A percentile compares a stretch with the other conserved stretches of the same genome.
phyloP scores from a whole-genome alignment of 148 eudicot genomes.

The Chenopodium suecicum region DNA sequence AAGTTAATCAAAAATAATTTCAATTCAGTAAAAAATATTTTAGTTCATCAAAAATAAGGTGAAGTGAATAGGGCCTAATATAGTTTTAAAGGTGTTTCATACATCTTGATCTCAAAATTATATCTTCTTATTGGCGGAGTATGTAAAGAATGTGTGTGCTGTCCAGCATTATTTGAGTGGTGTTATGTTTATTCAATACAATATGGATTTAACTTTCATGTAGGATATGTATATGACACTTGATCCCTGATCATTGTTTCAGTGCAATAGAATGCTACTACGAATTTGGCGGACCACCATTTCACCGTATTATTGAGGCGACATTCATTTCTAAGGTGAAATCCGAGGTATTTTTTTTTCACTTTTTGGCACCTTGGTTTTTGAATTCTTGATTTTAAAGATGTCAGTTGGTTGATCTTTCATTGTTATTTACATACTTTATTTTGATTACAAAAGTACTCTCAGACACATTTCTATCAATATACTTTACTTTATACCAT shows the following conservation, averaged over 20 bases:
- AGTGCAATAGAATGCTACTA: conserved; percentile 69
- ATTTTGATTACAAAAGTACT: too few relatives aligned
- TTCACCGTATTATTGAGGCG: conserved; percentile 48
- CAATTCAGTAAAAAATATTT: too few relatives aligned
- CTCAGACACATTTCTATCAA: too few relatives aligned
- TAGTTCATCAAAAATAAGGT: too few relatives aligned
- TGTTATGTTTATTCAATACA: neutral
- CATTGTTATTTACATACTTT: too few relatives aligned
- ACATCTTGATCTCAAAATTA: neutral
- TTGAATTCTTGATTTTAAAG: neutral
- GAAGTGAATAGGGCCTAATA: too few relatives aligned
- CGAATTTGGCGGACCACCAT: conserved; percentile 81
- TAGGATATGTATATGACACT: conserved; percentile 1
- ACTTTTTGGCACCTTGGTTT: neutral
- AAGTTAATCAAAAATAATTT: too few relatives aligned
- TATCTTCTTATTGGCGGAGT: neutral
- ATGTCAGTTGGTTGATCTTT: neutral
- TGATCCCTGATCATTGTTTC: conserved; percentile 24
- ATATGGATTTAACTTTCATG: neutral
- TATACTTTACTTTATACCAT: too few relatives aligned
- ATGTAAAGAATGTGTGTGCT: neutral
- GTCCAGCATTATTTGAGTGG: neutral
- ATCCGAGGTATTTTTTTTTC: conserved; percentile 36
- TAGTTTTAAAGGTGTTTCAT: neutral
- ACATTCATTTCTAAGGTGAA: conserved; percentile 29